phyloP scores from a whole-genome alignment of 2,329 filamentous ascomycete species.

The Xylariaceae sp. region DNA sequence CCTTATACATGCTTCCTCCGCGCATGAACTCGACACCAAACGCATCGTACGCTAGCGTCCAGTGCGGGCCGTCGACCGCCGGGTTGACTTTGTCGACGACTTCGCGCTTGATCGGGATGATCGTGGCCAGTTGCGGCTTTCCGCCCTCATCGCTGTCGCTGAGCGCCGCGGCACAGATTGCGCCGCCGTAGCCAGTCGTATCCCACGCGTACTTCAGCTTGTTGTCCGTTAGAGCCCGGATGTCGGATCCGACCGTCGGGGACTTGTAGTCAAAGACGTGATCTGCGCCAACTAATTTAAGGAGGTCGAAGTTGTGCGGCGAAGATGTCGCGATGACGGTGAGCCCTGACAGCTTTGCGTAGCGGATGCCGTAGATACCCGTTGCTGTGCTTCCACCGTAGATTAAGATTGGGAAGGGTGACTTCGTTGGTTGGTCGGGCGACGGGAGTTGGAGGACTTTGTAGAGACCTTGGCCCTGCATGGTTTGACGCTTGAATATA shows the following conservation, averaged over 20 bases:
- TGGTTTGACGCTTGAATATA: conserved; percentile 6
- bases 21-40: conserved; percentile 35
- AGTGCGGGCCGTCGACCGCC: conserved; percentile 26
- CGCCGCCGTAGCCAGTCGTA: conserved; percentile 27
- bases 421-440: conserved; percentile 38
- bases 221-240: conserved; percentile 19
- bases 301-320: conserved; percentile 34
- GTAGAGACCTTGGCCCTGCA: conserved; percentile 46
- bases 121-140: conserved; percentile 7
- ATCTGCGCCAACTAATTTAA: conserved; percentile 30
- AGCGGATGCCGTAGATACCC: conserved; percentile 48
- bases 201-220: conserved; percentile 33
- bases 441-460: conserved; percentile 42
- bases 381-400: conserved; percentile 53
- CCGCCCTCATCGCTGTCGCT: conserved; percentile 12
- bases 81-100: conserved; percentile 28
- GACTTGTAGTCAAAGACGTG: conserved; percentile 32
- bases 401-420: conserved; percentile 37
- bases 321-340: conserved; percentile 39
- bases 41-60: conserved; percentile 39
- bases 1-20: conserved; percentile 32
- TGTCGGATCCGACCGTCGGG: conserved; percentile 20
- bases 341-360: conserved; percentile 39
- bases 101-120: conserved; percentile 13
- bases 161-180: conserved; percentile 11